Percentiles rank a stretch among this genome's conserved stretches.
phyloP scores from a whole-genome alignment of 176 grass and related monocot genomes.

The Chloris gayana region DNA sequence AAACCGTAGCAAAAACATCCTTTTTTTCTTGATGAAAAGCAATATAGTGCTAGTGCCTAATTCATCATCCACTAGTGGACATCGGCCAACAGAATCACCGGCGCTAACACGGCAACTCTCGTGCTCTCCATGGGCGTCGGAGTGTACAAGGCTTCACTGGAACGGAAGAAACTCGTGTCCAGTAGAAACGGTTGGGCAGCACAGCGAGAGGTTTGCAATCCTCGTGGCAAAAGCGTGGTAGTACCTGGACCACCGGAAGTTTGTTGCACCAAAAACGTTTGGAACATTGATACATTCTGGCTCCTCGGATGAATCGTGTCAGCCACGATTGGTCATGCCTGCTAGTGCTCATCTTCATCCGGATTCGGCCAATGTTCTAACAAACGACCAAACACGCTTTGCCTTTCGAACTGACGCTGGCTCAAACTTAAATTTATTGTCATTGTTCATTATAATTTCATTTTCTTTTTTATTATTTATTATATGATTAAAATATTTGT shows the following conservation, averaged over 20 bases:
- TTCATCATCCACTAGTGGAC: not conserved
- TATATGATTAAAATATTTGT: not conserved
- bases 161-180: not conserved
- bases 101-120: not conserved
- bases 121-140: not conserved
- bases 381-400: not conserved
- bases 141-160: not conserved
- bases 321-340: no score
- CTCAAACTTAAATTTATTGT: no score
- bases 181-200: not conserved
- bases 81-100: not conserved
- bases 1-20: not conserved
- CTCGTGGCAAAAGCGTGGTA: no score
- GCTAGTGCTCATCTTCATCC: no score
- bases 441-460: not conserved
- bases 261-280: not conserved
- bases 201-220: not conserved
- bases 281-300: not conserved
- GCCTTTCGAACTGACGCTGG: not conserved
- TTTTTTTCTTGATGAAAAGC: not conserved
- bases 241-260: no score
- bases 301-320: no score
- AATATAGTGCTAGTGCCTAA: no score
- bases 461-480: not conserved
- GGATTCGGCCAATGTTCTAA: no score